Conservation (phyloP, 1,139 yeast genomes). For the Casaregolazyma lundiana region DNA sequence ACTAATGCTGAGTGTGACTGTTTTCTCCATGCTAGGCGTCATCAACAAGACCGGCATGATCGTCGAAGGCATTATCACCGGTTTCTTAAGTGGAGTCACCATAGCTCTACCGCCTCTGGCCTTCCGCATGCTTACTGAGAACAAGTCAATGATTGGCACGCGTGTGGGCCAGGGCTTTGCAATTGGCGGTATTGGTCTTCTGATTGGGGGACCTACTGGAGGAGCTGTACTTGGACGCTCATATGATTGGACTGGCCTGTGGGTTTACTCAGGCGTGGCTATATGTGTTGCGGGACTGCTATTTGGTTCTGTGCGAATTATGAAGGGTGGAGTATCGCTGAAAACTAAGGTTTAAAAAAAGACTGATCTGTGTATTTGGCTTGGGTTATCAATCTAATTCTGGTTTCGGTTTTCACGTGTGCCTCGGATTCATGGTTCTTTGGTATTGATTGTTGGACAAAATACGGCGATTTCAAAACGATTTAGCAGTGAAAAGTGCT, state of each 20-base stretch:
- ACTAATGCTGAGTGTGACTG: conserved; percentile 1
- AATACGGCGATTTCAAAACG: no score
- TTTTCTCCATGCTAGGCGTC: conserved; percentile 38
- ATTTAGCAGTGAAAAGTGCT: no score
- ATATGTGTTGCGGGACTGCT: not conserved
- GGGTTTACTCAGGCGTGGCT: not conserved
- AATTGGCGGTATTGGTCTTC: conserved; percentile 49
- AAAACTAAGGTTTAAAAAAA: not conserved
- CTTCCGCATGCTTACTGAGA: conserved; percentile 48
- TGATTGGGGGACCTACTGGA: conserved; percentile 50
- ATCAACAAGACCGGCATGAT: conserved; percentile 41
- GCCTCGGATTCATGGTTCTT: no score
- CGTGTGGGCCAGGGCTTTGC: conserved; percentile 60
- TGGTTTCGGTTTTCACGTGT: no score
- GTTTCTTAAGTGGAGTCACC: conserved; percentile 45
- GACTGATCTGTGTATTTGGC: no score
- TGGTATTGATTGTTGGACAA: no score
- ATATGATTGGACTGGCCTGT: not conserved
- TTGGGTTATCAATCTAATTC: no score
- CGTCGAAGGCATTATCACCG: conserved; percentile 41
- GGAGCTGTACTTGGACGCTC: conserved; percentile 30
- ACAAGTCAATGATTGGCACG: conserved; percentile 34
- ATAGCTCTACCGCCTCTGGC: conserved; percentile 43
- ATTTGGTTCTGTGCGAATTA: not conserved
- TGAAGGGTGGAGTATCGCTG: not conserved